Percentiles rank a stretch among this genome's conserved stretches.
Conservation (phyloP, 2,329 filamentous ascomycete species). For the Aspergillus phoenicis region DNA sequence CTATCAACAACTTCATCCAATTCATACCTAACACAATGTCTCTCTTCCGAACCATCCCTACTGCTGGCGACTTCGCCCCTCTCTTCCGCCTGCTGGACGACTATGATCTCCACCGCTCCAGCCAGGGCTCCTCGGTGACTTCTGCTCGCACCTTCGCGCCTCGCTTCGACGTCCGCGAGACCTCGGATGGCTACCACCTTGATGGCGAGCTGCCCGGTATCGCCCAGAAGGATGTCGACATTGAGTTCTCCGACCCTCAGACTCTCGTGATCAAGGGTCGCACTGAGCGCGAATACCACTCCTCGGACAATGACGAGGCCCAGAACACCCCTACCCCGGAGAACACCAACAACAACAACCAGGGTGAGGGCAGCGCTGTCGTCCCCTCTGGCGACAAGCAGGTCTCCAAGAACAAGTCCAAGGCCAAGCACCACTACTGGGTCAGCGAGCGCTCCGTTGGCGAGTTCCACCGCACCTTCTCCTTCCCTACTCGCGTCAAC, state of each 20-base stretch:
- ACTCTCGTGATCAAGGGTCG: slow-evolving; percentile 52
- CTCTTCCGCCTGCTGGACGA: slow-evolving; percentile 53
- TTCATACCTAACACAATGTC: slow-evolving; percentile 32
- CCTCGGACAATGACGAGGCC: slow-evolving; percentile 48
- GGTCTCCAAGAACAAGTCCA: slow-evolving; percentile 19
- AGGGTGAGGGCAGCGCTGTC: slow-evolving; percentile 28
- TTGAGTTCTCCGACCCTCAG: slow-evolving; percentile 52
- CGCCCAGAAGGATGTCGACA: slow-evolving; percentile 49
- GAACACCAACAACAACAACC: slow-evolving; percentile 29
- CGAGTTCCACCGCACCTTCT: slow-evolving; percentile 62
- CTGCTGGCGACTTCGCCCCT: slow-evolving; percentile 43
- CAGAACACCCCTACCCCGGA: slow-evolving; percentile 26
- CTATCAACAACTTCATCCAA: not conserved
- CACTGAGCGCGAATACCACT: slow-evolving; percentile 42
- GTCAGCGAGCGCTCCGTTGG: slow-evolving; percentile 62
- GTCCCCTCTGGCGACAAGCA: slow-evolving; percentile 34
- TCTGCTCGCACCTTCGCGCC: slow-evolving; percentile 43
- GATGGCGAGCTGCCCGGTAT: slow-evolving; percentile 54
- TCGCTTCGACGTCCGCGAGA: slow-evolving; percentile 52
- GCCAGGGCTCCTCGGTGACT: slow-evolving; percentile 19
- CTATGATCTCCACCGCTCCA: slow-evolving; percentile 41
- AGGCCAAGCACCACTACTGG: slow-evolving; percentile 55
- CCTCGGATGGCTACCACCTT: slow-evolving; percentile 47
- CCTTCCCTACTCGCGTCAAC: slow-evolving; percentile 60
- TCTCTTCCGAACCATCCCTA: slow-evolving; percentile 35